Conservation (phyloP, 2,329 filamentous ascomycete genomes). For the Harringtonia lauricola region DNA sequence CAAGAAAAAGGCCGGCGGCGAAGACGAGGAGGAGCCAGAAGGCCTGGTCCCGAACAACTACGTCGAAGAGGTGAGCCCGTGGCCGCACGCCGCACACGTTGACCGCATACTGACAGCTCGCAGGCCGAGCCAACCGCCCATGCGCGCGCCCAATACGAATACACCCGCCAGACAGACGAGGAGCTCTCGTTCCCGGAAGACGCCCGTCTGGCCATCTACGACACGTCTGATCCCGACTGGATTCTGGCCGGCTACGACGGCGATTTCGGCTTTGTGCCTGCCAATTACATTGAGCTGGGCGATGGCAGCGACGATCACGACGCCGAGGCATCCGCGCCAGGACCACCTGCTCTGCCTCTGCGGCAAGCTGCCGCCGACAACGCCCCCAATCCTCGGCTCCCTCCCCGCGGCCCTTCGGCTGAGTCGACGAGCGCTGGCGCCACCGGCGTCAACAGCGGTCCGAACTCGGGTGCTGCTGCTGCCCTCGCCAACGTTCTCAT, state of each 20-base stretch:
- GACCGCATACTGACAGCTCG: background rate
- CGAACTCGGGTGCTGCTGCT: constrained; percentile 39
- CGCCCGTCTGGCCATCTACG: constrained; percentile 70
- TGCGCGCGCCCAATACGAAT: constrained; percentile 95
- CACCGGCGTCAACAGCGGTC: constrained; percentile 15
- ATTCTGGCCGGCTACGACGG: constrained; percentile 76
- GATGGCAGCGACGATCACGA: constrained; percentile 31
- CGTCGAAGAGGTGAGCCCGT: constrained; percentile 66
- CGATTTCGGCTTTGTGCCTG: constrained; percentile 88
- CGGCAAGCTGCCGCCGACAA: constrained; percentile 25
- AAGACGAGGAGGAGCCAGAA: constrained; percentile 84
- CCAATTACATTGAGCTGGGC: constrained; percentile 76
- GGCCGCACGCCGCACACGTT: background rate
- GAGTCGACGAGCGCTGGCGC: constrained; percentile 18
- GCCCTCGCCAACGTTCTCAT: constrained; percentile 47
- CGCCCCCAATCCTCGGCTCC: constrained; percentile 27
- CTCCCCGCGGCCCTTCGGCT: constrained; percentile 20
- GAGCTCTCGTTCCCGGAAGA: constrained; percentile 94
- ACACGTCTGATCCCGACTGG: constrained; percentile 90
- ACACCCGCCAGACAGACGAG: constrained; percentile 92
- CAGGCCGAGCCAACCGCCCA: constrained; percentile 47
- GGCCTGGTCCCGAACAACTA: constrained; percentile 93
- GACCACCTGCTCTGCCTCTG: constrained; percentile 30
- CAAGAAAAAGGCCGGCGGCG: constrained; percentile 74
- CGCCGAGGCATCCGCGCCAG: constrained; percentile 28